Evolutionary conservation across 345 rosid genomes (phyloP).

Genomic region (Euphorbia lathyris): DNA sequence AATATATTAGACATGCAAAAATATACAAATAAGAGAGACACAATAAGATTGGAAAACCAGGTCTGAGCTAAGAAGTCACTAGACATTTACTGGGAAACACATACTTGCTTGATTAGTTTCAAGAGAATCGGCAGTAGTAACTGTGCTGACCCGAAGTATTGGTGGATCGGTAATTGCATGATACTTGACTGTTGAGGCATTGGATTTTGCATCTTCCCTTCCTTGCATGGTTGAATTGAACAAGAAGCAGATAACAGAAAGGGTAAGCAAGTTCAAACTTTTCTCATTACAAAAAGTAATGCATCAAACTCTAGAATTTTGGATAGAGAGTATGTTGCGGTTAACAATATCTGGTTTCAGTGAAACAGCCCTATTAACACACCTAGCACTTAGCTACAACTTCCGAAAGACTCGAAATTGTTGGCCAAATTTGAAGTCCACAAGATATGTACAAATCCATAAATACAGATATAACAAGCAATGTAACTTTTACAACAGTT

Average conservation of each 20-base stretch:
- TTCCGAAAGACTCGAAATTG: background rate
- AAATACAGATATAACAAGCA: background rate
- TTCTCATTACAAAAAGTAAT: background rate
- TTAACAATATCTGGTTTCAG: background rate
- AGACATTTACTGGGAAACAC: constrained; percentile 15
- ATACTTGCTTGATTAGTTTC: constrained; percentile 39
- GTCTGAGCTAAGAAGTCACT: constrained; percentile 14
- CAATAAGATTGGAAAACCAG: constrained; percentile 15
- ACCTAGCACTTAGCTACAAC: background rate
- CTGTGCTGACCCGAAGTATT: constrained; percentile 4
- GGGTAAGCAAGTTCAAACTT: constrained; percentile 15
- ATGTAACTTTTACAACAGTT: too few species aligned
- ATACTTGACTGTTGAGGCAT: constrained; percentile 21
- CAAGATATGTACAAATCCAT: background rate
- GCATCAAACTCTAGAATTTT: constrained; percentile 4
- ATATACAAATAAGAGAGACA: constrained; percentile 1
- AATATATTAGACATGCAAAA: background rate
- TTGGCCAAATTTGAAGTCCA: constrained; percentile 1
- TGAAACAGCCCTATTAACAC: background rate
- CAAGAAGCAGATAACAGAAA: constrained; percentile 3
- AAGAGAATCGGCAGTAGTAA: constrained; percentile 20
- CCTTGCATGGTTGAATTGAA: constrained; percentile 25
- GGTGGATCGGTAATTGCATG: constrained; percentile 16
- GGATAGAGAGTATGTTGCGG: background rate
- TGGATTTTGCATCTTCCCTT: constrained; percentile 18